Evolutionary conservation across 352 stramenopile species (phyloP), one percentile per base, ranked within the genome.

Genomic region (Phytopythium ostracodes): DNA sequence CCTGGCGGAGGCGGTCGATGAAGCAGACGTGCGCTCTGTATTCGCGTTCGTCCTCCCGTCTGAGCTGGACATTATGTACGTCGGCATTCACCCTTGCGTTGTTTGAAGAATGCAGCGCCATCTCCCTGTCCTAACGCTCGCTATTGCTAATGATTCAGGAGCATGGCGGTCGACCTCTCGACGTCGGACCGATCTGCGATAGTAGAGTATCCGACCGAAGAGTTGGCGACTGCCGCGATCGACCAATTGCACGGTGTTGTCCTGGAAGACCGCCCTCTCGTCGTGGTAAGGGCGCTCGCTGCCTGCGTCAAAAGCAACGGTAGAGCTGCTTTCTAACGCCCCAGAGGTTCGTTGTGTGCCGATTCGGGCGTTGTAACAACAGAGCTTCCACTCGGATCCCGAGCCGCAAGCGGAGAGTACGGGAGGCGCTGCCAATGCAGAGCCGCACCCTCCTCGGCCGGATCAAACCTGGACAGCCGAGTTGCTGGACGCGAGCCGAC

Each of bases 11-110:
- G 59, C 59, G 0, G 67, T 85, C 14, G 83, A 91, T 40, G 62
- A 77, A 25, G 79, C 80, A 31, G 78, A 88, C 58, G 58, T 92
- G 44, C 62, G 66, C 22, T 87, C 71, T 40, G 63, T 92, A 27
- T 85, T 91, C 62, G 72, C 77, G 38, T 75, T 80, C 54, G 74
- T 84, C 0, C 52, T 92, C 27, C 79, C 81, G 2, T 38, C 63
- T 3, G 58, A 75, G 25, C 27, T 68, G 15, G 31, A 68, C n/a
- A 52, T 88, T 11, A 62, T 64, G 83, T 88, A 66, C 57, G 71
- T 66, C 4, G 49, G 17, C 31, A 6, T n/a, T n/a, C 20, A 49
- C 50, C 25, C 15, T 46, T 52, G 35, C 25, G 20, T 24, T 25
- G 46, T 18, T 57, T n/a, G n/a, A n/a, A n/a, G n/a, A n/a, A n/a